phyloP scores from a whole-genome alignment of 2,329 filamentous ascomycete genomes.

The Botrytis cinerea region DNA sequence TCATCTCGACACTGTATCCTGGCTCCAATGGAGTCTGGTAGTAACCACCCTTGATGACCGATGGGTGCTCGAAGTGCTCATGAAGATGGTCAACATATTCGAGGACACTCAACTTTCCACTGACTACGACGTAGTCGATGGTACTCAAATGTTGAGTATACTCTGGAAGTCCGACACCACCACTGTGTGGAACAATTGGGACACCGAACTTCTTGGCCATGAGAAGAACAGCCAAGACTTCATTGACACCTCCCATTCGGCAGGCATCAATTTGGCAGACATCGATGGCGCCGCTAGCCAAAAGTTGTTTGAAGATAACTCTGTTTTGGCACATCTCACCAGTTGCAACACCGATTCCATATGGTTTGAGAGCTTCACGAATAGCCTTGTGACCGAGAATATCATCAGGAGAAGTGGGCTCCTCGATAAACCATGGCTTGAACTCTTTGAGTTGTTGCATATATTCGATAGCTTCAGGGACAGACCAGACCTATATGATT shows the following conservation, averaged over 20 bases:
- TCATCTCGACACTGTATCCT: slow-evolving; percentile 94
- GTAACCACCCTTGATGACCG: slow-evolving; percentile 78
- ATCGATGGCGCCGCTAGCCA: slow-evolving; percentile 78
- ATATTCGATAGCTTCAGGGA: slow-evolving; percentile 84
- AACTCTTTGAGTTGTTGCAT: slow-evolving; percentile 82
- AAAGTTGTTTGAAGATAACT: slow-evolving; percentile 89
- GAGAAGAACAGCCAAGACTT: slow-evolving; percentile 85
- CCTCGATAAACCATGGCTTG: slow-evolving; percentile 92
- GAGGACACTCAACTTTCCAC: slow-evolving; percentile 75
- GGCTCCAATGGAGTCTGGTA: slow-evolving; percentile 82
- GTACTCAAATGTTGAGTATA: slow-evolving; percentile 92
- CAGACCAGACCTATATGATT: slow-evolving; percentile 67
- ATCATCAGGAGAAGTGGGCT: slow-evolving; percentile 88
- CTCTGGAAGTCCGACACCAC: slow-evolving; percentile 86
- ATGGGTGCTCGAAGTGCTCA: slow-evolving; percentile 86
- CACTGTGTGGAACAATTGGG: slow-evolving; percentile 85
- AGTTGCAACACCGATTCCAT: slow-evolving; percentile 81
- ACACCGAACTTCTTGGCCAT: slow-evolving; percentile 73
- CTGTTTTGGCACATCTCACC: slow-evolving; percentile 97
- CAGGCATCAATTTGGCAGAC: slow-evolving; percentile 90
- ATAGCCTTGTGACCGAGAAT: slow-evolving; percentile 86
- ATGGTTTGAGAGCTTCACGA: slow-evolving; percentile 73
- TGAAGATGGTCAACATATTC: slow-evolving; percentile 94
- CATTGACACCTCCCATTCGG: slow-evolving; percentile 86
- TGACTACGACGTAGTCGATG: slow-evolving; percentile 88